phyloP scores from a whole-genome alignment of 2,329 filamentous ascomycete genomes.

The Botryosphaeria dothidea region DNA sequence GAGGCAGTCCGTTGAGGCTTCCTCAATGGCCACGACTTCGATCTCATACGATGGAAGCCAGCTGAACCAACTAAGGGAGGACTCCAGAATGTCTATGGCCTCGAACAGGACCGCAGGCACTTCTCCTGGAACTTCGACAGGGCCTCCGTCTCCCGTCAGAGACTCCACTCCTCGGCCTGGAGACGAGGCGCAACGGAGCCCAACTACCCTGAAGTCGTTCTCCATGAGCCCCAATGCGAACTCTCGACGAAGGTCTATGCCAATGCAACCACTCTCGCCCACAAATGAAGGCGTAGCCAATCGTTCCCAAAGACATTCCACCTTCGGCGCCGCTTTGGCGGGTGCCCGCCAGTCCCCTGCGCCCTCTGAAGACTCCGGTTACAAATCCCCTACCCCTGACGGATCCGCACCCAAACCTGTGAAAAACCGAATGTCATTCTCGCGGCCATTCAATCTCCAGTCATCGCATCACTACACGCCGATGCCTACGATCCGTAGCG shows the following conservation, averaged over 20 bases:
- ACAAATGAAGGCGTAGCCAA: not conserved
- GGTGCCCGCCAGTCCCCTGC: not conserved
- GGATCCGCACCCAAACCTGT: not conserved
- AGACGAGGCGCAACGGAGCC: slow-evolving; percentile 32
- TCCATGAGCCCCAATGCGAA: slow-evolving; percentile 37
- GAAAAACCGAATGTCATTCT: slow-evolving; percentile 19
- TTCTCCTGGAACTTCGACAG: slow-evolving; percentile 38
- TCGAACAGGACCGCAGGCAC: slow-evolving; percentile 38
- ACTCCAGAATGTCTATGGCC: slow-evolving; percentile 39
- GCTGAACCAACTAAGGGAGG: slow-evolving; percentile 38
- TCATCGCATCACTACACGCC: not conserved
- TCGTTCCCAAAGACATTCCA: not conserved
- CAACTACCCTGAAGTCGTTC: slow-evolving; percentile 39
- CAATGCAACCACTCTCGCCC: slow-evolving; percentile 31
- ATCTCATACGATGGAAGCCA: slow-evolving; percentile 37
- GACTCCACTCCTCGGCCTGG: slow-evolving; percentile 27
- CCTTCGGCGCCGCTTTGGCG: not conserved
- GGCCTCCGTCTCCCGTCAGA: slow-evolving; percentile 34
- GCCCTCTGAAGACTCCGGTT: not conserved
- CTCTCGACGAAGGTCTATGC: slow-evolving; percentile 38
- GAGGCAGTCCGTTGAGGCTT: slow-evolving; percentile 36
- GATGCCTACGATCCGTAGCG: slow-evolving; percentile 11
- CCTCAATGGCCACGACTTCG: slow-evolving; percentile 36
- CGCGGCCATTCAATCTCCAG: slow-evolving; percentile 9
- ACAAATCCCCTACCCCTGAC: not conserved